These are phyloP conservation scores for Leucosporidium creatinivorum DNA, from an alignment of 768 basidiomycete species.

Conservation along the genomic window DNA sequence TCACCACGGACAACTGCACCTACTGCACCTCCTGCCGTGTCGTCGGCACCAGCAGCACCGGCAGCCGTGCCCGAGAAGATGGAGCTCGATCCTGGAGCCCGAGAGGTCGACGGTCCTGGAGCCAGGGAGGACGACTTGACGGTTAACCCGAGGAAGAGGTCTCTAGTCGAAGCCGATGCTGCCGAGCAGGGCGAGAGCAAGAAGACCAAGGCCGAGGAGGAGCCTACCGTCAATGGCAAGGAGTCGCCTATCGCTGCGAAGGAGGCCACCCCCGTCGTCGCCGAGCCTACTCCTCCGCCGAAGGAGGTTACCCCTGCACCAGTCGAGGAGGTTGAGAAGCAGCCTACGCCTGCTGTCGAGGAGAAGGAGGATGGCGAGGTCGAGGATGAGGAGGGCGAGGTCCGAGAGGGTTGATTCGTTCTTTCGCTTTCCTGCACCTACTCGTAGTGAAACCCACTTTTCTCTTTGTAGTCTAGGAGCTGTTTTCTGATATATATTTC, in stretches of 20 bases:
- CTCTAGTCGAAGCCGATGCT: neutral
- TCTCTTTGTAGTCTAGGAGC: too few species aligned
- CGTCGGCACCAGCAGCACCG: neutral
- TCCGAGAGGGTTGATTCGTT: neutral
- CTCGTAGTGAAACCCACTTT: too few species aligned
- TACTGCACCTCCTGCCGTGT: neutral
- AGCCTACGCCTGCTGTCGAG: neutral
- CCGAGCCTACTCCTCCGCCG: neutral
- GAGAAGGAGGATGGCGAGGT: neutral
- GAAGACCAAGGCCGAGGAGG: neutral
- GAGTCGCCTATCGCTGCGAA: too few species aligned
- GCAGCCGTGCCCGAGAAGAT: neutral
- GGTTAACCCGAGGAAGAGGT: slow-evolving; percentile 23
- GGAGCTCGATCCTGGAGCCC: neutral
- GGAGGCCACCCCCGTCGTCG: neutral
- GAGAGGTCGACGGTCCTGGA: neutral
- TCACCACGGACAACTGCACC: neutral
- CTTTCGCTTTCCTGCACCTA: too few species aligned
- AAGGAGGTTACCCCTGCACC: neutral
- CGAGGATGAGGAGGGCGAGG: slow-evolving; percentile 1
- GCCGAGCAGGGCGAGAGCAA: neutral
- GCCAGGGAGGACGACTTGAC: neutral
- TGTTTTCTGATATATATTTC: too few species aligned
- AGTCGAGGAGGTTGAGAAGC: slow-evolving; percentile 6
- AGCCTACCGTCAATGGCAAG: neutral